Conservation (phyloP, 805 yeast species). For the Teunomyces pallodes region DNA sequence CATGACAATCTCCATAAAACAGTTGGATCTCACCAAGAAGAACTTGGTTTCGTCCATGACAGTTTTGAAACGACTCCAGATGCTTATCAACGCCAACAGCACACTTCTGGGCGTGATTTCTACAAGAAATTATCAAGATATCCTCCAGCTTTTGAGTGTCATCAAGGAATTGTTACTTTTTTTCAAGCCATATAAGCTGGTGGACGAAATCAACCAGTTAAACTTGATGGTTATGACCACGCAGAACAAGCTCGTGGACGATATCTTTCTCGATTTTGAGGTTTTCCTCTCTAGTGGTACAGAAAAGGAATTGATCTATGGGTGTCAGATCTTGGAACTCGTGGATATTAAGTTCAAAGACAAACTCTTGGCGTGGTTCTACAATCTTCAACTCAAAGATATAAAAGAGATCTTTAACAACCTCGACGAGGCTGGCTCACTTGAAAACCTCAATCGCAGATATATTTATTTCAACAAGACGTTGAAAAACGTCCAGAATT, state of each 20-base stretch:
- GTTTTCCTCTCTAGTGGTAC: slow-evolving; percentile 21
- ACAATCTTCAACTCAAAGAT: slow-evolving; percentile 67
- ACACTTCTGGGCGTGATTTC: slow-evolving; percentile 49
- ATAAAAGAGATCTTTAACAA: slow-evolving; percentile 70
- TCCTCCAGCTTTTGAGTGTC: slow-evolving; percentile 61
- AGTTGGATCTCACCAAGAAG: slow-evolving; percentile 76
- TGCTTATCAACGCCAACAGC: slow-evolving; percentile 74
- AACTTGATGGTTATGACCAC: slow-evolving; percentile 57
- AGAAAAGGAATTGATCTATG: slow-evolving; percentile 44
- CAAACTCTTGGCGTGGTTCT: slow-evolving; percentile 70
- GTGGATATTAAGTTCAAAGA: slow-evolving; percentile 53
- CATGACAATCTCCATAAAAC: slow-evolving; percentile 76
- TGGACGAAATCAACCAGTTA: slow-evolving; percentile 71
- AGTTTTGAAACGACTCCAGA: slow-evolving; percentile 79
- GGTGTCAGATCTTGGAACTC: slow-evolving; percentile 71
- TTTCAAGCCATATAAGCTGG: slow-evolving; percentile 78
- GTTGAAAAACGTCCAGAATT: slow-evolving; percentile 54
- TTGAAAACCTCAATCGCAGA: slow-evolving; percentile 81
- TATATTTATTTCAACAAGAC: slow-evolving; percentile 72
- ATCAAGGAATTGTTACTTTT: slow-evolving; percentile 69
- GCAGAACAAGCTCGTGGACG: slow-evolving; percentile 62
- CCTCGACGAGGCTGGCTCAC: slow-evolving; percentile 89
- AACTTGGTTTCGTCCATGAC: slow-evolving; percentile 85
- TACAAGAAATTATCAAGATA: slow-evolving; percentile 51
- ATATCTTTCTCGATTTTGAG: slow-evolving; percentile 73